Percentiles rank a stretch among this genome's conserved stretches.
Conservation (phyloP, 164 flowering plant species). For the Macadamia integrifolia region DNA sequence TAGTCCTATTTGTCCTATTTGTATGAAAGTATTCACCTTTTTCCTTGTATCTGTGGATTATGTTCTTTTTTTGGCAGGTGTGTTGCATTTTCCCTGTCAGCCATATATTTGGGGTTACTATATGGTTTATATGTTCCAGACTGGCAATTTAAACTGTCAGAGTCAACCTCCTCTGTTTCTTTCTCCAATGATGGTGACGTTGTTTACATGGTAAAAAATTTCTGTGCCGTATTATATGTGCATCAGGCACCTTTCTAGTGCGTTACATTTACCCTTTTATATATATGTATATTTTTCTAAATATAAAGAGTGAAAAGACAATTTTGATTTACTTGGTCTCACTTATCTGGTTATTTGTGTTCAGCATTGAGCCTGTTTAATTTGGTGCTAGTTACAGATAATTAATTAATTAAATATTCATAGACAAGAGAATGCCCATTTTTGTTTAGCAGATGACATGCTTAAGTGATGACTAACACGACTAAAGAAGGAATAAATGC, state of each 20-base stretch:
- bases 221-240: not conserved
- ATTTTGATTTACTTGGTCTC: too few relatives aligned
- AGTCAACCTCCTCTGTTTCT: slow-evolving; percentile 20
- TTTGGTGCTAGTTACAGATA: too few relatives aligned
- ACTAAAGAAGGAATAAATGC: too few relatives aligned
- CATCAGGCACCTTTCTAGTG: not conserved
- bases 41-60: not conserved
- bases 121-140: slow-evolving; percentile 69
- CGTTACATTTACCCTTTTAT: too few relatives aligned
- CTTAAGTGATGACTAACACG: too few relatives aligned
- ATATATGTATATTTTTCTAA: too few relatives aligned
- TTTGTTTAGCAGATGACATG: too few relatives aligned
- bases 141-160: slow-evolving; percentile 45
- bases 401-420: too few relatives aligned
- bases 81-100: slow-evolving; percentile 29
- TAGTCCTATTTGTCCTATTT: not conserved
- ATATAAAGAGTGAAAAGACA: too few relatives aligned
- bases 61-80: slow-evolving; percentile 33
- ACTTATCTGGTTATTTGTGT: too few relatives aligned
- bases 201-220: slow-evolving; percentile 29
- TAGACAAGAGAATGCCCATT: too few relatives aligned
- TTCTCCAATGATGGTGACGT: slow-evolving; percentile 20
- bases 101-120: slow-evolving; percentile 33
- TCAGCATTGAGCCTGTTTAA: too few relatives aligned
- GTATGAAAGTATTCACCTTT: not conserved